phyloP scores from a whole-genome alignment of 495 filamentous ascomycete genomes.

The Penicillium macrosclerotiorum region DNA sequence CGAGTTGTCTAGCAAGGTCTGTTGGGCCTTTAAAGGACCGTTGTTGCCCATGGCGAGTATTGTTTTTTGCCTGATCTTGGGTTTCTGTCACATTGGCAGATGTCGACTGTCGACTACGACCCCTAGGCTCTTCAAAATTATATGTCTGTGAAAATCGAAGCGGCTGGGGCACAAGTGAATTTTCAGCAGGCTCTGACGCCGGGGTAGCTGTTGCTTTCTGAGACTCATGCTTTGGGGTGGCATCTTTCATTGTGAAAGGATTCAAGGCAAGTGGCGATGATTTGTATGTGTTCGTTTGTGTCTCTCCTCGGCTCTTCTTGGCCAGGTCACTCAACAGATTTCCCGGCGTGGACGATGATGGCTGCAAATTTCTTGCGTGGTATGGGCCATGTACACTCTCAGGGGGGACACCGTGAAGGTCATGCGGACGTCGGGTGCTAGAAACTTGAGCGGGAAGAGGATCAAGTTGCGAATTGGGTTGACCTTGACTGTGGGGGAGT shows the following conservation, averaged over 20 bases:
- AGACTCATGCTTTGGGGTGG: neutral
- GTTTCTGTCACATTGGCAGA: neutral
- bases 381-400: too few species aligned
- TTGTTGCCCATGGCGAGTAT: neutral
- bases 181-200: neutral
- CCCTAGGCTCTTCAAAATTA: conserved; percentile 5
- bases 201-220: neutral
- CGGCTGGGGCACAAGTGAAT: neutral
- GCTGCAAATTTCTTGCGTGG: too few species aligned
- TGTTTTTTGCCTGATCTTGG: neutral
- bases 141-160: neutral
- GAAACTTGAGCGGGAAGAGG: neutral
- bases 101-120: conserved; percentile 3
- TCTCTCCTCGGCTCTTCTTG: conserved; percentile 9
- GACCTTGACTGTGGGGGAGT: too few species aligned
- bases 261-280: conserved; percentile 35
- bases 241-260: conserved; percentile 12
- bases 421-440: too few species aligned
- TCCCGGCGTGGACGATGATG: neutral
- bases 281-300: conserved; percentile 32
- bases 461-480: neutral
- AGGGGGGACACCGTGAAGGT: too few species aligned
- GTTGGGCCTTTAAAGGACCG: neutral
- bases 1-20: neutral
- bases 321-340: neutral